These are phyloP conservation scores for Lactifluus hygrophoroides DNA, from an alignment of 768 basidiomycete species.

Conservation along the genomic window DNA sequence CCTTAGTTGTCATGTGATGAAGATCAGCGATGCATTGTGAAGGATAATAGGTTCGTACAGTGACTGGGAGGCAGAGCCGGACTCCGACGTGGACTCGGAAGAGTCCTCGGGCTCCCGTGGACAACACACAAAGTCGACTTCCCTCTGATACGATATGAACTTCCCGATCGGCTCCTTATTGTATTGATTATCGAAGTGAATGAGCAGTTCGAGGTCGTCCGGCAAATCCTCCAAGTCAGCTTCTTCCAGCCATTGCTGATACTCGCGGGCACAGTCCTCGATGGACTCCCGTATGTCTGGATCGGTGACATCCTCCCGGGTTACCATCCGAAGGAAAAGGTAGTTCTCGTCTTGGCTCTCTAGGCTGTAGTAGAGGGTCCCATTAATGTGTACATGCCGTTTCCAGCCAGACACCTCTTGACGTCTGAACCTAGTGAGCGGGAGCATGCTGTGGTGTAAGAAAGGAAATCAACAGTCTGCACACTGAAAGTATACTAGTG, in stretches of 20 bases:
- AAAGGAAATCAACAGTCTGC: no score
- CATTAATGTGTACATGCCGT: slow-evolving; percentile 2
- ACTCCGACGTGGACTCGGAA: background rate
- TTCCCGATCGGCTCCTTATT: background rate
- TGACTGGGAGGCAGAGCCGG: background rate
- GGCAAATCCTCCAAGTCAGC: slow-evolving; percentile 5
- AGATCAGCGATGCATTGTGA: background rate
- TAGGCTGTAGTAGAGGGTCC: slow-evolving; percentile 5
- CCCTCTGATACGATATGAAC: slow-evolving; percentile 3
- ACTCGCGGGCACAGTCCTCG: background rate
- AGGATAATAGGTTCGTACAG: background rate
- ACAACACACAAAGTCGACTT: background rate
- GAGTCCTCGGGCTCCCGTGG: background rate
- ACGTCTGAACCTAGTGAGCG: background rate
- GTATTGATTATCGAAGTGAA: background rate
- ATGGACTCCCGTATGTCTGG: background rate
- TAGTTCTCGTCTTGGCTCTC: background rate
- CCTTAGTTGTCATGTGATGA: background rate
- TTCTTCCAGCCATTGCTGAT: slow-evolving; percentile 6
- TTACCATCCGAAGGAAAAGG: background rate
- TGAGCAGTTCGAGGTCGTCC: slow-evolving; percentile 3
- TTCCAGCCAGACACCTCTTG: background rate
- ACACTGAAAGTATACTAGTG: no score
- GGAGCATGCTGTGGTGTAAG: background rate
- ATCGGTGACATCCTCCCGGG: background rate